Percentiles rank a stretch among this genome's conserved stretches.
Conservation (phyloP, 768 basidiomycete species). For the Cystobasidium onofrii region DNA sequence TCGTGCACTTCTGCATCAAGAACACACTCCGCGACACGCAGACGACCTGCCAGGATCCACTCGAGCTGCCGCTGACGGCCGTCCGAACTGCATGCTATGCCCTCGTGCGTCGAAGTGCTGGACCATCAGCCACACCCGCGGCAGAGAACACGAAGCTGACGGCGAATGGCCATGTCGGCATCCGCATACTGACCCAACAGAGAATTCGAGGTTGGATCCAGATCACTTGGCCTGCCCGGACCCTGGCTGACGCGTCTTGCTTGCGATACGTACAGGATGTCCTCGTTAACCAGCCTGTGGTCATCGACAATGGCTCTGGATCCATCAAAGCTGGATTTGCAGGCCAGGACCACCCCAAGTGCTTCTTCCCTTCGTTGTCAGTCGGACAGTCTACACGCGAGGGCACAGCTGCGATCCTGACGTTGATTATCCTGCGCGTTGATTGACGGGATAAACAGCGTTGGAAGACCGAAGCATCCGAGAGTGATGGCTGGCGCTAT, state of each 20-base stretch:
- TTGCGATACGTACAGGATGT: constrained; percentile 3
- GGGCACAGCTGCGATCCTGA: background rate
- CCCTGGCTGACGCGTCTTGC: background rate
- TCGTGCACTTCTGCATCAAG: background rate
- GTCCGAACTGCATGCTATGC: background rate
- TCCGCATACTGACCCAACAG: background rate
- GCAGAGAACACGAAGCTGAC: too few relatives aligned
- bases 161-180: too few relatives aligned
- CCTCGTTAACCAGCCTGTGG: constrained; percentile 82
- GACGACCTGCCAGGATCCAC: background rate
- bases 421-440: too few relatives aligned
- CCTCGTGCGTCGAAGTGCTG: background rate
- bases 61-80: background rate
- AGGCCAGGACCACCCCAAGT: constrained; percentile 97
- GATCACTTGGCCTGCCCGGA: too few relatives aligned
- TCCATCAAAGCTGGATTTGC: constrained; percentile 99
- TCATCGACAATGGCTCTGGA: constrained; percentile 98
- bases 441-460: constrained; percentile 50
- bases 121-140: background rate
- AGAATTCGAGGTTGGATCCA: constrained; percentile 17
- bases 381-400: constrained; percentile 47
- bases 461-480: constrained; percentile 93
- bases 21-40: background rate
- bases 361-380: constrained; percentile 97
- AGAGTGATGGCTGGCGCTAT: constrained; percentile 96